Evolutionary conservation across 352 stramenopile species (phyloP), one percentile per base, ranked within the genome.

Genomic region (Phytophthora palmivora): DNA sequence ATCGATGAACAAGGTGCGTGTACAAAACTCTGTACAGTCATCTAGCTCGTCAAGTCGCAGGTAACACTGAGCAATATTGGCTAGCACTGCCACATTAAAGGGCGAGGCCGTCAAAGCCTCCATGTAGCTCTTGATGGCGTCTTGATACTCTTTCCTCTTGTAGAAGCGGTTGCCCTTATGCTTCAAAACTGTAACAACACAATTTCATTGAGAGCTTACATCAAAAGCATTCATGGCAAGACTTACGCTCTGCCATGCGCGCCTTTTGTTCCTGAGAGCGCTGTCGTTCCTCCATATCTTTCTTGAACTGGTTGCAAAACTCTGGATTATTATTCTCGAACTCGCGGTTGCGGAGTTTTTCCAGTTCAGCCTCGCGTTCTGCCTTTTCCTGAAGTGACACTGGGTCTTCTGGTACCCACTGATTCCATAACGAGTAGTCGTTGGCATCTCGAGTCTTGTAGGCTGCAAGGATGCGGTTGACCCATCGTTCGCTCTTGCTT

Each of bases 381-480:
- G 72, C 76, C n/a, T 79, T 75, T 49, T 93, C 86, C 28, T 89
- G 76, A 4, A 82, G 26, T 10, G 82, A 87, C 11, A 79, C 84
- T 0, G 86, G 84, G 32, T 95, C 86, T 59, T 92, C 69, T 0
- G 86, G 84, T 26, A 82, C 77, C 84, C 86, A 95, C n/a, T 71
- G 70, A 19, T 73, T 26, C 86, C 86, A 95, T n/a, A 82, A 16
- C 6, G 86, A 95, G 66, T 93, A 95, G 70, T 92, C 83, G 58
- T 92, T 94, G 21, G 80, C 83, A 43, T 95, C 86, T 3, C 82
- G 79, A 3, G 79, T 53, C 51, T 92, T 92, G 62, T 91, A 92
- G 21, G 84, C 81, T 4, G 71, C 68, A 2, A 93, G 60, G 7
- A 89, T 64, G 30, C 84, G 86, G 43, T 87, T 92, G 3, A 73